phyloP scores from a whole-genome alignment of 495 filamentous ascomycete species.

The Aspergillus coremiiformis region DNA sequence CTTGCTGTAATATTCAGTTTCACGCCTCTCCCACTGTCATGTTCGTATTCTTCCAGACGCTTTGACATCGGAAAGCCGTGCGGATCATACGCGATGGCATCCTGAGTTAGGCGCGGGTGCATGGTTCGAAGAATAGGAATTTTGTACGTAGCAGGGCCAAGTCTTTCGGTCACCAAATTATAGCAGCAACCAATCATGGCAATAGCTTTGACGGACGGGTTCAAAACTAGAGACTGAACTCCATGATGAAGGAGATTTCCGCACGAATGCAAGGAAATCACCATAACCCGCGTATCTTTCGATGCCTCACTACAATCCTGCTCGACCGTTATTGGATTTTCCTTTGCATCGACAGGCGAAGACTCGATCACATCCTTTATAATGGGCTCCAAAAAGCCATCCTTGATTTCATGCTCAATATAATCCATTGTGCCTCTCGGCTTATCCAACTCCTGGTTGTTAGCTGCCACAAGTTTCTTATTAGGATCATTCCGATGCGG shows the following conservation, averaged over 20 bases:
- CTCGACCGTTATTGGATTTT: constrained; percentile 5
- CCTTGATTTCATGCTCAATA: constrained; percentile 48
- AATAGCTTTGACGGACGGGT: constrained; percentile 75
- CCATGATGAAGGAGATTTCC: constrained; percentile 95
- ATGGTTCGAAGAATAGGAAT: constrained; percentile 55
- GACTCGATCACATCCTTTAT: constrained; percentile 56
- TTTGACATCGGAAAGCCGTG: constrained; percentile 92
- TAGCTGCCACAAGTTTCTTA: constrained; percentile 27
- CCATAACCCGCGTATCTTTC: constrained; percentile 54
- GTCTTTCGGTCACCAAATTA: constrained; percentile 85
- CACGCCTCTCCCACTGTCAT: constrained; percentile 51
- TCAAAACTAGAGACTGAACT: constrained; percentile 73
- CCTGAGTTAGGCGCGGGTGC: constrained; percentile 49
- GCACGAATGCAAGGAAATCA: constrained; percentile 93
- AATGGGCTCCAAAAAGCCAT: constrained; percentile 71
- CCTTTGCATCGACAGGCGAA: not conserved
- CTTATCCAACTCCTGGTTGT: constrained; percentile 3
- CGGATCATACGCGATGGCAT: constrained; percentile 62
- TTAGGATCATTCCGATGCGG: constrained; percentile 10
- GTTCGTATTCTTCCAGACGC: constrained; percentile 51
- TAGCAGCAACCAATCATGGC: constrained; percentile 98
- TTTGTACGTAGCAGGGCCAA: constrained; percentile 81
- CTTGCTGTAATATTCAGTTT: constrained; percentile 90
- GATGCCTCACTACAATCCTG: constrained; percentile 9
- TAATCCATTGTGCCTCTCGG: constrained; percentile 43